Base-by-base conservation (phyloP, 2,329 filamentous ascomycete genomes). In the Neonectria sp. region DNA sequence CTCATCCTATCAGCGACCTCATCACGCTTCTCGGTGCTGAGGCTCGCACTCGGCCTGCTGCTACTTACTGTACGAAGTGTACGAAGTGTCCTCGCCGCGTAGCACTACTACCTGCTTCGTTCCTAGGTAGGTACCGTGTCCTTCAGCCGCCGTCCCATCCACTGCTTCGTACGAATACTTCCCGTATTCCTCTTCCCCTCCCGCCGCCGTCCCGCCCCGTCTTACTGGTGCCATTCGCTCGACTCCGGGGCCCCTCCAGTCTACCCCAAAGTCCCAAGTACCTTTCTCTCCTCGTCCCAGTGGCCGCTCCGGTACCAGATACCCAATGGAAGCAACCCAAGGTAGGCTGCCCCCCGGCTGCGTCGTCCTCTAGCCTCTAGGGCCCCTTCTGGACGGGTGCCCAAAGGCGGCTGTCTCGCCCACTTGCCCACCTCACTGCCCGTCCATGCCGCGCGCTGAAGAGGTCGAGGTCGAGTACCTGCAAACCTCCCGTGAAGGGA, bases 321-420 rank as follows among this genome's bases (percentile, higher is more conserved):
- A 59, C 62, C 56, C 27, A 53, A 40, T 35, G 33, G 33, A 35
- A 35, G 33, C 33, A 35, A 13, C 33, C 33, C 33, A 37, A 27
- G 35, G 48, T 64, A 55, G 55, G 48, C 53, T 64, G 48, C 48
- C 62, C 60, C 61, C 62, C 25, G 51, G 55, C 55, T 49, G 43
- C 35, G 51, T 60, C 49, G 17, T 45, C 40, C 40, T 7, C 40
- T 45, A 40, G 37, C 15, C 51, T 49, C 55, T 52, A 33, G 33
- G n/a, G n/a, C 24, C 17, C 61, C 45, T 35, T 43, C 48, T 60
- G 46, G 48, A 31, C 35, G 48, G 43, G 33, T 53, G 48, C 60
- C 61, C 49, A 58, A 53, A 63, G 61, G 61, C 61, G 55, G 55
- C 61, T 63, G 61, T 63, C 61, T 63, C 29, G 61, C 61, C 55